A percentile compares a stretch with the other conserved stretches of the same genome.
These are phyloP conservation scores for Diaporthe capsici DNA, from an alignment of 2,329 filamentous ascomycete species.

Conservation along the genomic window DNA sequence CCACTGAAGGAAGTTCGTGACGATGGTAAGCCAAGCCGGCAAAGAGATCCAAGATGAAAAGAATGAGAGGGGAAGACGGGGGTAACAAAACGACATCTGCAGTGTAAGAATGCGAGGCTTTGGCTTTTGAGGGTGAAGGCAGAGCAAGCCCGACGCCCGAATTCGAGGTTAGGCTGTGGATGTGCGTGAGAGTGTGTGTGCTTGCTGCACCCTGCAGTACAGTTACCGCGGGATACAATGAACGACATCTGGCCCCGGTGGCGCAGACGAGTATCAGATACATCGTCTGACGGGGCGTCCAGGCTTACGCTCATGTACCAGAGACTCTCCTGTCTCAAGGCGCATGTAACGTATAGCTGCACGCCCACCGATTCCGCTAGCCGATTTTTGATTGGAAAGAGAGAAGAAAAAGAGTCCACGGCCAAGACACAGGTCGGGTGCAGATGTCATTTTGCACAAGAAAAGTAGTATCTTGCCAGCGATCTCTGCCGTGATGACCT, in stretches of 20 bases:
- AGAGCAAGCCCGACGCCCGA: conserved; percentile 36
- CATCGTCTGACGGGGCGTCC: conserved; percentile 27
- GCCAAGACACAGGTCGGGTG: conserved; percentile 35
- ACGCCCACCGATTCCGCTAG: conserved; percentile 36
- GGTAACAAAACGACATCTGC: conserved; percentile 33
- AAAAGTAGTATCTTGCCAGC: conserved; percentile 29
- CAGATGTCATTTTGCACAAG: conserved; percentile 22
- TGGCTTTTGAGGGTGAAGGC: conserved; percentile 38
- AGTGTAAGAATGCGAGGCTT: conserved; percentile 38
- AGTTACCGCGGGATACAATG: conserved; percentile 41
- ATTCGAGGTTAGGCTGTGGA: conserved; percentile 40
- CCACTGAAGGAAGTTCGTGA: background rate
- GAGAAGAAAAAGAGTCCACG: conserved; percentile 10
- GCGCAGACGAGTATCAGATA: conserved; percentile 37
- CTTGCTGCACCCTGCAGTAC: conserved; percentile 40
- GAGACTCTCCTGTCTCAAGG: conserved; percentile 33
- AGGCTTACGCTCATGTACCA: conserved; percentile 33
- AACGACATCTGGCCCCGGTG: conserved; percentile 32
- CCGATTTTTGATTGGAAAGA: conserved; percentile 23
- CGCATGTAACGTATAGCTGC: conserved; percentile 39
- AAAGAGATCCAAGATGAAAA: conserved; percentile 16
- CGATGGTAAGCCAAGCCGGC: conserved; percentile 1
- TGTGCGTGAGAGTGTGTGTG: conserved; percentile 31
- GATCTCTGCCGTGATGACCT: conserved; percentile 27
- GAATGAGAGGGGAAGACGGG: conserved; percentile 28